Evolutionary conservation across 1,284 basidiomycete genomes (phyloP), one percentile per base, ranked within the genome.

Genomic region (Volvariella volvacea): DNA sequence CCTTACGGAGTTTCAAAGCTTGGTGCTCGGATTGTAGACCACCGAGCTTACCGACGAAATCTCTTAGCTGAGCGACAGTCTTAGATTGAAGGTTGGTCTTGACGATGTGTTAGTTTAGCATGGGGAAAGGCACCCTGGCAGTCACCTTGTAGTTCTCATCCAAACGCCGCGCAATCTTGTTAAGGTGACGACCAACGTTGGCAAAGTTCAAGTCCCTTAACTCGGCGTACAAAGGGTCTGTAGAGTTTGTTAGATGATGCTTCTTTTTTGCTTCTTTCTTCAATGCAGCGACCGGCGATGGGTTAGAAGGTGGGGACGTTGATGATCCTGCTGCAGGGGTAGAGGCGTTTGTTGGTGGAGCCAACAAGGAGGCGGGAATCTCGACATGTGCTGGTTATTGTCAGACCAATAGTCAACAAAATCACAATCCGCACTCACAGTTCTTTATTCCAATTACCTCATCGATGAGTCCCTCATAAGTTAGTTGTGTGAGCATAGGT

Each of bases 381-480:
- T 98, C 93, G 42, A 95, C 84, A 56, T 96, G 89, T 2, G 89
- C 93, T 94, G 45, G 33, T 28, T 28, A 41, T 30, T 17, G 17
- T 38, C 41, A 49, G 31, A 33, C 41, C 40, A 38, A 43, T 31
- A 21, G 33, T 39, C 30, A 42, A 21, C 40, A 16, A n/a, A 19
- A 42, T 25, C 31, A 44, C 33, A 3, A 42, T 7, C n/a, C n/a
- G n/a, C n/a, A 31, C 83, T 44, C 52, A 90, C 93, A 87, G 55
- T 96, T 92, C 62, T 78, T 86, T 50, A 99, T 86, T 1, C 91
- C 91, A 38, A 97, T 71, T 34, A 92, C 70, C 61, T 99, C 96
- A 57, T 99, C 95, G n/a, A 98, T 74, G 36, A 99, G 81, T 14
- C 96, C 96, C 61, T 97, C 87, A 57, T 98, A 99, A 0, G 96